phyloP scores from a whole-genome alignment of 164 flowering plant species.

The Amborella trichopoda region DNA sequence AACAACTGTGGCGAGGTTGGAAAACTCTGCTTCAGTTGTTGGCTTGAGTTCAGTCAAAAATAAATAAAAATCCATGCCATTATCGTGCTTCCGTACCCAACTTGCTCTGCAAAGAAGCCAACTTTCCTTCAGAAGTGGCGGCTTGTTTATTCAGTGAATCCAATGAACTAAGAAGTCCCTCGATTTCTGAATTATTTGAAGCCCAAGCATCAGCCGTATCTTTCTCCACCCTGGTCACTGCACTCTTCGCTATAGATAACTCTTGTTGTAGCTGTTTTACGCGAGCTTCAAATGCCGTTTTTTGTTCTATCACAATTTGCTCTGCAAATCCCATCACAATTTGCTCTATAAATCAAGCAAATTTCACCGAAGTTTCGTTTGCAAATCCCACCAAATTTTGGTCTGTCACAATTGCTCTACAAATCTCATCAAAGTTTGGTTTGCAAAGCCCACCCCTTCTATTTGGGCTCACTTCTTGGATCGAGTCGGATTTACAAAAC shows the following conservation, averaged over 20 bases:
- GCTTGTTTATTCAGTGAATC: constrained; percentile 81
- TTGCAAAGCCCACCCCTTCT: constrained; percentile 52
- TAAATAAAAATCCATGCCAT: too few relatives aligned
- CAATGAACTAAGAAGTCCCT: constrained; percentile 55
- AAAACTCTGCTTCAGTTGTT: too few relatives aligned
- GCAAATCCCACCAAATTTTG: too few relatives aligned
- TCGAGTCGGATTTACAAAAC: constrained; percentile 54
- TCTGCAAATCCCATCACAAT: too few relatives aligned
- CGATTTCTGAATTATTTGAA: constrained; percentile 90
- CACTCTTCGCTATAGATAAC: constrained; percentile 52
- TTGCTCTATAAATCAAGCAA: too few relatives aligned
- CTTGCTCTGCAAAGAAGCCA: constrained; percentile 92
- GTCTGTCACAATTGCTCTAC: too few relatives aligned
- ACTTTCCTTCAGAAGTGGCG: constrained; percentile 77
- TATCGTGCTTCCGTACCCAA: too few relatives aligned
- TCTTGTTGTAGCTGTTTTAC: constrained; percentile 77
- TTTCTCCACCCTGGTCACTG: constrained; percentile 57
- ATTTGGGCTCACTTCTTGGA: constrained; percentile 77
- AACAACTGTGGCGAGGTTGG: too few relatives aligned
- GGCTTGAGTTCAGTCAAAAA: too few relatives aligned
- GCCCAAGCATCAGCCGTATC: constrained; percentile 74
- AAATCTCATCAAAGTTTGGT: constrained; percentile 41
- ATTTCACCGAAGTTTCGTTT: too few relatives aligned
- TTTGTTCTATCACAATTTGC: constrained; percentile 87
- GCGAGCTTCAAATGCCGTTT: constrained; percentile 60